A percentile compares a stretch with the other conserved stretches of the same genome.
These are phyloP conservation scores for Hibiscus syriacus DNA, from an alignment of 345 rosid species.

Conservation along the genomic window DNA sequence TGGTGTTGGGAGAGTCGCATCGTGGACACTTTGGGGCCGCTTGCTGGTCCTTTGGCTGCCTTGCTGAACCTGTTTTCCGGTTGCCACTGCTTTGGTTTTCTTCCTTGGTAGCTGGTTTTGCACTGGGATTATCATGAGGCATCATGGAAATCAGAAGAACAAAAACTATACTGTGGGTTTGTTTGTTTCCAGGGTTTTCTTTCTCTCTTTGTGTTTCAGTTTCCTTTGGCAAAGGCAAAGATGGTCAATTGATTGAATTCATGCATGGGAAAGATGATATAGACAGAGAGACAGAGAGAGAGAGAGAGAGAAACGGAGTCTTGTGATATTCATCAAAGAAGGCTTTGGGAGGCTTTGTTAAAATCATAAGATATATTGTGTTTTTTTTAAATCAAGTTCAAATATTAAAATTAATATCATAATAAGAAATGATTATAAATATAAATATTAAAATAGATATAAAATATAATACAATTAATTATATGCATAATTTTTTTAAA, in stretches of 20 bases:
- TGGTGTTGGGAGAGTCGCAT: slow-evolving; percentile 81
- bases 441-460: too few species aligned
- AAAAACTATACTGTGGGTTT: background rate
- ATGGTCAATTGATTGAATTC: slow-evolving; percentile 45
- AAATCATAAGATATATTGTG: too few species aligned
- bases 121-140: slow-evolving; percentile 23
- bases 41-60: slow-evolving; percentile 26
- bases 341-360: slow-evolving; percentile 1
- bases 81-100: slow-evolving; percentile 24
- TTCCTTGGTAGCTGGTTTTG: slow-evolving; percentile 22
- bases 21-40: slow-evolving; percentile 53
- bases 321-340: slow-evolving; percentile 59
- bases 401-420: too few species aligned
- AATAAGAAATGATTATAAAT: too few species aligned
- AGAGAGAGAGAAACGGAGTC: slow-evolving; percentile 26
- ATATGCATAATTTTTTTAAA: too few species aligned
- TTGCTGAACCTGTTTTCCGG: slow-evolving; percentile 28
- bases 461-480: too few species aligned
- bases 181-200: background rate
- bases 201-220: slow-evolving; percentile 10
- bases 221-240: slow-evolving; percentile 41
- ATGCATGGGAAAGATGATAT: slow-evolving; percentile 32
- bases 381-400: background rate
- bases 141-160: slow-evolving; percentile 13
- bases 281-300: too few species aligned